phyloP scores from a whole-genome alignment of 2,329 filamentous ascomycete species.

The Hortaea werneckii region DNA sequence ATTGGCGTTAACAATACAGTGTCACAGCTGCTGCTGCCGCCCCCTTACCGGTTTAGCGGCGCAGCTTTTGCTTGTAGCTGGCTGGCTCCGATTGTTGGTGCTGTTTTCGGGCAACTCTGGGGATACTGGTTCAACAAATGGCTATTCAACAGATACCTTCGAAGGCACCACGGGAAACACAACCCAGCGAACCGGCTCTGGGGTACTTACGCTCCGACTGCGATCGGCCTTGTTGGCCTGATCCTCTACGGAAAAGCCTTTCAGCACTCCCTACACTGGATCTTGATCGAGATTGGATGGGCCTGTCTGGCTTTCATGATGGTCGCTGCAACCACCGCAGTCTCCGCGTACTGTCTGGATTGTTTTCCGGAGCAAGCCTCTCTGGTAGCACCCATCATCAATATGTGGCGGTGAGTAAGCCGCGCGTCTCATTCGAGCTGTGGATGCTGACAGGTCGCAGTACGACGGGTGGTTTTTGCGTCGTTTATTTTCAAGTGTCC shows the following conservation, averaged over 20 bases:
- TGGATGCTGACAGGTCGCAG: neutral
- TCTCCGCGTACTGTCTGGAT: constrained; percentile 28
- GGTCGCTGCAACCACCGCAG: constrained; percentile 19
- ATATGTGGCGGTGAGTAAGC: constrained; percentile 18
- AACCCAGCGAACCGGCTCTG: constrained; percentile 25
- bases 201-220: constrained; percentile 23
- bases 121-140: constrained; percentile 31
- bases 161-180: constrained; percentile 20
- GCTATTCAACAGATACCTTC: constrained; percentile 23
- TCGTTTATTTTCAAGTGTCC: constrained; percentile 27
- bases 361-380: constrained; percentile 24
- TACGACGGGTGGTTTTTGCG: constrained; percentile 22
- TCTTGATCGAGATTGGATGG: constrained; percentile 26
- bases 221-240: constrained; percentile 24
- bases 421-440: constrained; percentile 1
- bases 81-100: constrained; percentile 27
- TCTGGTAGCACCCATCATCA: constrained; percentile 25
- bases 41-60: constrained; percentile 12
- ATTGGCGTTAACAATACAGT: constrained; percentile 20
- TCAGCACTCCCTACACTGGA: constrained; percentile 24
- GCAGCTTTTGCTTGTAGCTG: constrained; percentile 22
- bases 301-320: constrained; percentile 5
- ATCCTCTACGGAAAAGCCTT: constrained; percentile 26
- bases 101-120: constrained; percentile 24
- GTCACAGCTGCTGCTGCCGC: constrained; percentile 15